These are phyloP conservation scores for Boletellus emodensis DNA, from an alignment of 768 basidiomycete species.

Conservation along the genomic window DNA sequence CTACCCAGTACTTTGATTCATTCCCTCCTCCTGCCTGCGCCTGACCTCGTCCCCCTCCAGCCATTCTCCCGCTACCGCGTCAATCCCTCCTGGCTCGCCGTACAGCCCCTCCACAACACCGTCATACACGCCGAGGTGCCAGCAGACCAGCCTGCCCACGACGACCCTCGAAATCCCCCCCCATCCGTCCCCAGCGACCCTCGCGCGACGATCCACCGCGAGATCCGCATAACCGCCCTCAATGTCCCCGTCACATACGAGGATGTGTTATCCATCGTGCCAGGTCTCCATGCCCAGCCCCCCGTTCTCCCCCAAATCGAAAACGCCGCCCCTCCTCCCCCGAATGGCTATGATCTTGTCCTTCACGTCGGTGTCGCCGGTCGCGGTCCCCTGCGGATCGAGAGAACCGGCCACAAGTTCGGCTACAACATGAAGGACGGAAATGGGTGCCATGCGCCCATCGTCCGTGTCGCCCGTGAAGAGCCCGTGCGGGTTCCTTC, in stretches of 20 bases:
- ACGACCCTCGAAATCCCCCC: slow-evolving; percentile 13
- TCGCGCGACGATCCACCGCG: slow-evolving; percentile 25
- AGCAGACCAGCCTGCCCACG: slow-evolving; percentile 14
- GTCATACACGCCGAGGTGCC: slow-evolving; percentile 41
- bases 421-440: slow-evolving; percentile 70
- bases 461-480: slow-evolving; percentile 29
- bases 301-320: slow-evolving; percentile 43
- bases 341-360: slow-evolving; percentile 61
- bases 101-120: slow-evolving; percentile 56
- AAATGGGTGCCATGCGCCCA: slow-evolving; percentile 51
- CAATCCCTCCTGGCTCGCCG: slow-evolving; percentile 75
- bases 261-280: slow-evolving; percentile 49
- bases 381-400: slow-evolving; percentile 59
- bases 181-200: slow-evolving; percentile 1
- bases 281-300: slow-evolving; percentile 57
- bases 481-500: slow-evolving; percentile 18
- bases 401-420: slow-evolving; percentile 60
- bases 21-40: slow-evolving; percentile 18
- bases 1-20: slow-evolving; percentile 19
- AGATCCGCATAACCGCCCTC: slow-evolving; percentile 58
- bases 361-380: slow-evolving; percentile 69
- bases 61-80: slow-evolving; percentile 52
- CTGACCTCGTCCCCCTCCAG: slow-evolving; percentile 33
- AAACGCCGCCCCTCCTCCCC: slow-evolving; percentile 37
- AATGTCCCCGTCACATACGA: slow-evolving; percentile 59